Evolutionary conservation across 371 early-diverging fungal genomes (phyloP).

Genomic region (Dichotomocladium elegans): DNA sequence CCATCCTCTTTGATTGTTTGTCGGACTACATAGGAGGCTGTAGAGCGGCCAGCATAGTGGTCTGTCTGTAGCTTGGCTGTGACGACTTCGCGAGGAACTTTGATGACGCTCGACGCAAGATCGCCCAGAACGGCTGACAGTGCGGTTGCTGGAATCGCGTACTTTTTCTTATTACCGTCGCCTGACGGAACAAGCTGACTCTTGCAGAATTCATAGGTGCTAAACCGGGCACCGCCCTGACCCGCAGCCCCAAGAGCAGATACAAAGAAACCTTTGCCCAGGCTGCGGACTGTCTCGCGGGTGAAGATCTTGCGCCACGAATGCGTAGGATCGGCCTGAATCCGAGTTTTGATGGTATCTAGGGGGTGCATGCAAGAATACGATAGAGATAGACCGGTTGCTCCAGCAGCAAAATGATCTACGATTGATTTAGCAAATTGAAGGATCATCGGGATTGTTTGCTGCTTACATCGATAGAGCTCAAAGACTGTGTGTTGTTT

Average conservation of each 20-base stretch:
- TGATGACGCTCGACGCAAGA: slow-evolving; percentile 72
- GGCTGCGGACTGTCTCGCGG: slow-evolving; percentile 45
- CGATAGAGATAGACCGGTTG: slow-evolving; percentile 59
- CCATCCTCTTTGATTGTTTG: slow-evolving; percentile 65
- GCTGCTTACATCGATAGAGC: slow-evolving; percentile 9
- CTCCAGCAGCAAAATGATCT: slow-evolving; percentile 71
- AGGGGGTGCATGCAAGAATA: slow-evolving; percentile 74
- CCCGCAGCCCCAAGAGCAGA: slow-evolving; percentile 71
- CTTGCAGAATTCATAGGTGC: slow-evolving; percentile 77
- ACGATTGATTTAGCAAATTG: background rate
- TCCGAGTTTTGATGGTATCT: slow-evolving; percentile 67
- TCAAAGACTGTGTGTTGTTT: slow-evolving; percentile 1
- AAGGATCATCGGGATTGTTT: background rate
- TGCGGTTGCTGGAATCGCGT: slow-evolving; percentile 60
- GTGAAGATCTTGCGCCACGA: slow-evolving; percentile 48
- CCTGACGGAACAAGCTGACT: slow-evolving; percentile 52
- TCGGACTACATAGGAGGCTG: slow-evolving; percentile 50
- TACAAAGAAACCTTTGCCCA: slow-evolving; percentile 67
- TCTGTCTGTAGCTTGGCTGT: slow-evolving; percentile 75
- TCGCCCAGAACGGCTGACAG: slow-evolving; percentile 76
- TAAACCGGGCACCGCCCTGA: slow-evolving; percentile 75
- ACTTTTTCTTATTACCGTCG: slow-evolving; percentile 18
- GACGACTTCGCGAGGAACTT: slow-evolving; percentile 84
- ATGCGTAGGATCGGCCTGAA: slow-evolving; percentile 51
- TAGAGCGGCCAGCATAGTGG: slow-evolving; percentile 36